Percentiles rank a stretch among this genome's conserved stretches.
phyloP scores from a whole-genome alignment of 768 basidiomycete species.

The Daedaleopsis nitida region DNA sequence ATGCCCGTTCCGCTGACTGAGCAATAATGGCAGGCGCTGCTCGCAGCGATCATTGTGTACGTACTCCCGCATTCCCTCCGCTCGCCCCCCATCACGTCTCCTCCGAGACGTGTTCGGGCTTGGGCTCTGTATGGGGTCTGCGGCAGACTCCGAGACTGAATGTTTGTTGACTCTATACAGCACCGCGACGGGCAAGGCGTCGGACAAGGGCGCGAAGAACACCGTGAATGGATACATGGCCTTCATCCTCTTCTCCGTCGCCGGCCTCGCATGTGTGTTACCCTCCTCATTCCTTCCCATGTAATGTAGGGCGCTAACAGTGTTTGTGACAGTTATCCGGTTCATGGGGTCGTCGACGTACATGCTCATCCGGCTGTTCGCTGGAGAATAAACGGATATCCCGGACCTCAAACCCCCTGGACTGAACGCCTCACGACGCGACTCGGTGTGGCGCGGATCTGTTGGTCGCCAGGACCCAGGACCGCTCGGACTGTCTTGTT shows the following conservation, averaged over 20 bases:
- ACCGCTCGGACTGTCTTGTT: neutral
- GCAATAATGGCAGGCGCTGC: conserved; percentile 49
- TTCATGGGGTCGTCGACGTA: conserved; percentile 83
- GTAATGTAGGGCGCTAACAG: no score
- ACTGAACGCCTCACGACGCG: no score
- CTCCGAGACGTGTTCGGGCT: conserved; percentile 3
- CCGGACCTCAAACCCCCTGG: neutral
- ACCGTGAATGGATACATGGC: conserved; percentile 87
- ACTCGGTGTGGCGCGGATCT: neutral
- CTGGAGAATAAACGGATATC: conserved; percentile 67
- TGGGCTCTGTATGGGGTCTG: conserved; percentile 6
- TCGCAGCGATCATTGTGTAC: conserved; percentile 76
- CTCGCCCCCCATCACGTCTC: neutral
- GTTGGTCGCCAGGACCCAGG: conserved; percentile 1
- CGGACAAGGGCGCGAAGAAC: conserved; percentile 44
- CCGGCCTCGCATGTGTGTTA: conserved; percentile 80
- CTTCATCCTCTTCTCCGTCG: conserved; percentile 86
- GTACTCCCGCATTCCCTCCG: conserved; percentile 28
- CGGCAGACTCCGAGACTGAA: no score
- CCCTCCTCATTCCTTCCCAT: neutral
- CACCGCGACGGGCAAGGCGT: conserved; percentile 53
- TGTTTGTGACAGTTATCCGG: conserved; percentile 60
- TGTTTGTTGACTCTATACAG: conserved; percentile 21
- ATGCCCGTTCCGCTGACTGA: neutral
- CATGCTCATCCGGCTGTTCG: conserved; percentile 84